These are phyloP conservation scores for Ananas comosus DNA, from an alignment of 176 grass and related monocot species.

Conservation along the genomic window DNA sequence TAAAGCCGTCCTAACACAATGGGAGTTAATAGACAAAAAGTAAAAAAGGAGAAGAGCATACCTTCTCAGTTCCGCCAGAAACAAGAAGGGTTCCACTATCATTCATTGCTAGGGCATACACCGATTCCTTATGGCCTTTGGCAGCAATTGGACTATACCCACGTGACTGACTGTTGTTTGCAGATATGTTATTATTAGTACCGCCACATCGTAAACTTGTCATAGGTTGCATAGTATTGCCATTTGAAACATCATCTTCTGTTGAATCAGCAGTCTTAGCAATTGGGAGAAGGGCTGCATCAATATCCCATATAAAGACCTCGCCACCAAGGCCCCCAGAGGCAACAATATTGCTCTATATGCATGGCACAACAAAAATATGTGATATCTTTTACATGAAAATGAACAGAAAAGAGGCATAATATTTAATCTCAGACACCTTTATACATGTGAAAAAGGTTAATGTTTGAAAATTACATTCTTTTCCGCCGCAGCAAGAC, in stretches of 20 bases:
- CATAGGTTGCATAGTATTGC: constrained; percentile 51
- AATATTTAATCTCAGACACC: too few species aligned
- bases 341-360: constrained; percentile 83
- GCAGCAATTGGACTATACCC: constrained; percentile 74
- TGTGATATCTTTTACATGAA: neutral
- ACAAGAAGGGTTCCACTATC: constrained; percentile 76
- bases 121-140: constrained; percentile 97
- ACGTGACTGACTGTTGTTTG: constrained; percentile 44
- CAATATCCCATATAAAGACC: constrained; percentile 97
- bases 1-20: too few species aligned
- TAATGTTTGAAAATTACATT: constrained; percentile 41
- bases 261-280: constrained; percentile 56
- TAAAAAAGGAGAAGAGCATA: constrained; percentile 6
- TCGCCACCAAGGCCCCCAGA: constrained; percentile 90
- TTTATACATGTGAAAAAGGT: neutral
- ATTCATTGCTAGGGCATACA: constrained; percentile 98
- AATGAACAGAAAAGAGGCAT: neutral
- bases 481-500: constrained; percentile 81
- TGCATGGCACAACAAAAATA: constrained; percentile 7
- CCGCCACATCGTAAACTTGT: constrained; percentile 55
- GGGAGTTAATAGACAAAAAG: too few species aligned
- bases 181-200: constrained; percentile 31
- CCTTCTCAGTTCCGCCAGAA: constrained; percentile 97
- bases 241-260: constrained; percentile 74
- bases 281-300: constrained; percentile 64